A percentile compares a stretch with the other conserved stretches of the same genome.
These are phyloP conservation scores for Penicilliopsis zonata DNA, from an alignment of 495 filamentous ascomycete genomes.

Conservation along the genomic window DNA sequence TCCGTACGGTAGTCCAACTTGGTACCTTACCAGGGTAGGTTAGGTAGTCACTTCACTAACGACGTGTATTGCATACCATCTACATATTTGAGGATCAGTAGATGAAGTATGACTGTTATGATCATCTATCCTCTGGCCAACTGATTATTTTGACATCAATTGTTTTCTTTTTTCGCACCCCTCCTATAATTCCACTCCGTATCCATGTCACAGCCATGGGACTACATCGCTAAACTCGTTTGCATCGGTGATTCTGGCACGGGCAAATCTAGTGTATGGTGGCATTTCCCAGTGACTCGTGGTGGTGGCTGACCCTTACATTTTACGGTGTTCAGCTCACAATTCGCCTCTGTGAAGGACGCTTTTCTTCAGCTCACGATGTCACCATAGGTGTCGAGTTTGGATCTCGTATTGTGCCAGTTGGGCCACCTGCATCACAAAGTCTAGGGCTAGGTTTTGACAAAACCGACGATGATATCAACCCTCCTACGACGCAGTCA, in stretches of 20 bases:
- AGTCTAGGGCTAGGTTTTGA: conserved; percentile 26
- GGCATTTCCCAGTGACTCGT: neutral
- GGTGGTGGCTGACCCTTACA: conserved; percentile 1
- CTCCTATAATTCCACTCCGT: conserved; percentile 11
- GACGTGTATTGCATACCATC: too few species aligned
- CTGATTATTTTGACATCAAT: too few species aligned
- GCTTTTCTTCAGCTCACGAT: conserved; percentile 85
- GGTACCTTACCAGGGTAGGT: too few species aligned
- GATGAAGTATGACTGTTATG: too few species aligned
- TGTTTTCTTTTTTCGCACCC: too few species aligned
- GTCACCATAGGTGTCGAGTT: conserved; percentile 98
- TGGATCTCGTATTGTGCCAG: conserved; percentile 84
- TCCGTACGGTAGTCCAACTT: too few species aligned
- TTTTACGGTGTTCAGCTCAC: conserved; percentile 45
- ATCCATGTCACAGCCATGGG: conserved; percentile 75
- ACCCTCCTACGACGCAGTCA: conserved; percentile 8
- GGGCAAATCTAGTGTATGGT: conserved; percentile 70
- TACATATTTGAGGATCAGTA: too few species aligned
- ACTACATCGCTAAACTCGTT: conserved; percentile 97
- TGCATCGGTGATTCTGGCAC: conserved; percentile 92
- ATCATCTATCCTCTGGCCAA: too few species aligned
- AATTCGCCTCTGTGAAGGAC: conserved; percentile 92
- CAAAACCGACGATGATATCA: conserved; percentile 7
- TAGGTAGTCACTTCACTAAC: too few species aligned
- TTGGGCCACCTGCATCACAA: conserved; percentile 57